Evolutionary conservation across 345 rosid genomes (phyloP), one percentile per base, ranked within the genome.

Genomic region (Lumnitzera littorea): DNA sequence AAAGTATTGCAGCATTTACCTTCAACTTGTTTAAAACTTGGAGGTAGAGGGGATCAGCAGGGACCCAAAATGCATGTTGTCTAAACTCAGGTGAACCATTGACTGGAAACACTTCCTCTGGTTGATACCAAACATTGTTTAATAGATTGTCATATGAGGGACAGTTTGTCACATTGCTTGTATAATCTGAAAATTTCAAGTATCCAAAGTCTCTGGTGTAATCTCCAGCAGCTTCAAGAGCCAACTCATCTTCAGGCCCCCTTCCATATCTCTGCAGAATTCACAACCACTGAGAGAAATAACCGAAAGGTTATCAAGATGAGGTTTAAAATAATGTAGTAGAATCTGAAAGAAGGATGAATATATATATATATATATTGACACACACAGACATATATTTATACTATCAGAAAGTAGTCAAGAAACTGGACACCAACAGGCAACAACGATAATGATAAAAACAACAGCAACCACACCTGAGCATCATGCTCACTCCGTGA

Each of bases 71-170:
- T 15, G 60, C 56, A 4, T 61, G 71, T 24, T 67, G 24, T 9
- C 61, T 56, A n/a, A 43, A 41, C 48, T 67, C 66, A 15, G 71
- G 71, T 17, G 47, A 48, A 2, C 71, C 62, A 55, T 61, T 27
- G 2, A 56, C 47, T 1, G 66, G 61, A 48, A 61, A 67, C 12
- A 67, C 55, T 50, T 67, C 71, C 46, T 67, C 71, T 1, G 71
- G 66, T 17, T 67, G 71, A 49, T 61, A 67, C 66, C 71, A 67
- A 41, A 67, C 62, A 41, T 61, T 67, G 62, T 67, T 67, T 25
- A 67, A 24, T 13, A 55, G 29, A 53, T 67, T 61, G 66, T 61
- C 66, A 13, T 29, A 27, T 5, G 57, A 48, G 8, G 4, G 15
- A 16, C 7, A n/a, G 51, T 50, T 50, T 50, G 41, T 61, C 11